phyloP scores from a whole-genome alignment of 2,329 filamentous ascomycete genomes.

The Fusarium goolgardi region DNA sequence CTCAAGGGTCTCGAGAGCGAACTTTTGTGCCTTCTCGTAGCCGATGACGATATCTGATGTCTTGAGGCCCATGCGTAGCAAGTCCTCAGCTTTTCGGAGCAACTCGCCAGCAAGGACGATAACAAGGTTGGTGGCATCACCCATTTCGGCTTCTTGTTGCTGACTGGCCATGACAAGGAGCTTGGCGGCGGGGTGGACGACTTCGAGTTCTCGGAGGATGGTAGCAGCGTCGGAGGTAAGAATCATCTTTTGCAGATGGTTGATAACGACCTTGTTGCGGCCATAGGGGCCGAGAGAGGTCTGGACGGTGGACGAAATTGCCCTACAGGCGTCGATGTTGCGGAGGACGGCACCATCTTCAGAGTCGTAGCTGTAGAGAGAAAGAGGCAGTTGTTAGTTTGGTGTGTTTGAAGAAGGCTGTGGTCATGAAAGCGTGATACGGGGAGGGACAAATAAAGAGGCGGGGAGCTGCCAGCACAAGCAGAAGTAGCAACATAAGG shows the following conservation, averaged over 20 bases:
- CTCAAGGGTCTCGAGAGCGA: constrained; percentile 86
- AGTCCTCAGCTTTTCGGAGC: constrained; percentile 95
- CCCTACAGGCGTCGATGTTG: constrained; percentile 98
- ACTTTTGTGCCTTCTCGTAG: constrained; percentile 93
- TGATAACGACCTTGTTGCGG: constrained; percentile 99
- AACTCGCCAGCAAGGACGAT: constrained; percentile 96
- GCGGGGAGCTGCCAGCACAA: constrained; percentile 44
- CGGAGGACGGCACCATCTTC: constrained; percentile 99
- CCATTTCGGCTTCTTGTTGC: constrained; percentile 99
- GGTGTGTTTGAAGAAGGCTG: not conserved
- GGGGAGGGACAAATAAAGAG: constrained; percentile 37
- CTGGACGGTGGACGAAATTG: constrained; percentile 95
- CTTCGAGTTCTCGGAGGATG: constrained; percentile 96
- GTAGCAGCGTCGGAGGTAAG: constrained; percentile 97
- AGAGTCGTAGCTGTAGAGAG: constrained; percentile 82
- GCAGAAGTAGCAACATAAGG: constrained; percentile 13
- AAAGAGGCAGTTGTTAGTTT: constrained; percentile 6
- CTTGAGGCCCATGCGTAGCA: constrained; percentile 96
- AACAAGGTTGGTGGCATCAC: constrained; percentile 96
- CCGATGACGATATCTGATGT: constrained; percentile 97
- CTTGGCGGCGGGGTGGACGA: constrained; percentile 97
- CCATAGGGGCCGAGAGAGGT: constrained; percentile 97
- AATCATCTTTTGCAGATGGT: constrained; percentile 99
- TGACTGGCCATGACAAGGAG: constrained; percentile 98
- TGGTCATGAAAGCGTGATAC: constrained; percentile 11